Evolutionary conservation across 441 rosid genomes (phyloP).

Genomic region (Croton setiger): DNA sequence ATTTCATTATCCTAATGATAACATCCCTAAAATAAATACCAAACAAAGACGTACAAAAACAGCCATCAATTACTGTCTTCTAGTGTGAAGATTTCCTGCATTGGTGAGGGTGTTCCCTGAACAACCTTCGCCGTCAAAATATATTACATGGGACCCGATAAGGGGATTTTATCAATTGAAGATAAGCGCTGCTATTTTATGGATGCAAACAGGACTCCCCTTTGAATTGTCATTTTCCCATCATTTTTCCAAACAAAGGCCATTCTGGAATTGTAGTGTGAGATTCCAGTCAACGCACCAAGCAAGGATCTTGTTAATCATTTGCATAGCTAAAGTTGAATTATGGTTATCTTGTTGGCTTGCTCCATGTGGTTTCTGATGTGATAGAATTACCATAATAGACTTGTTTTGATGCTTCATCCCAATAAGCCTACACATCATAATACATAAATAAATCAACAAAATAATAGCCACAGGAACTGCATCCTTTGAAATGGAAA

Average conservation of each 20-base stretch:
- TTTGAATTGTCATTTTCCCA: neutral
- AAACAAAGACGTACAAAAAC: too few species aligned
- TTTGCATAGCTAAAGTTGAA: neutral
- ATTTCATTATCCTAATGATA: too few species aligned
- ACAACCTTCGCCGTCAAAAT: too few species aligned
- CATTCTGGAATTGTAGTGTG: neutral
- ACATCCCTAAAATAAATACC: too few species aligned
- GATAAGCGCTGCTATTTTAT: neutral
- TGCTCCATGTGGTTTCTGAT: constrained; percentile 61
- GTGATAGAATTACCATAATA: constrained; percentile 54
- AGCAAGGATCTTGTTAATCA: neutral
- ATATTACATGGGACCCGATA: neutral
- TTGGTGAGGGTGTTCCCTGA: too few species aligned
- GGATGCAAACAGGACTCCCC: neutral
- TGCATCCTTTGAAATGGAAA: neutral
- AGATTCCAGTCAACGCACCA: neutral
- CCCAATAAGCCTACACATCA: constrained; percentile 49
- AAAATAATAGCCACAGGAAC: neutral
- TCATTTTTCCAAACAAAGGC: neutral
- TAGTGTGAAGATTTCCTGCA: too few species aligned
- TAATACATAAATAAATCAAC: too few species aligned
- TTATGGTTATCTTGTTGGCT: constrained; percentile 37
- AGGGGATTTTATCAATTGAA: neutral
- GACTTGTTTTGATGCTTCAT: constrained; percentile 52
- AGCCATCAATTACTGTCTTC: too few species aligned